Evolutionary conservation across 164 flowering plant species (phyloP).

Genomic region (Paratinospora sagittata): DNA sequence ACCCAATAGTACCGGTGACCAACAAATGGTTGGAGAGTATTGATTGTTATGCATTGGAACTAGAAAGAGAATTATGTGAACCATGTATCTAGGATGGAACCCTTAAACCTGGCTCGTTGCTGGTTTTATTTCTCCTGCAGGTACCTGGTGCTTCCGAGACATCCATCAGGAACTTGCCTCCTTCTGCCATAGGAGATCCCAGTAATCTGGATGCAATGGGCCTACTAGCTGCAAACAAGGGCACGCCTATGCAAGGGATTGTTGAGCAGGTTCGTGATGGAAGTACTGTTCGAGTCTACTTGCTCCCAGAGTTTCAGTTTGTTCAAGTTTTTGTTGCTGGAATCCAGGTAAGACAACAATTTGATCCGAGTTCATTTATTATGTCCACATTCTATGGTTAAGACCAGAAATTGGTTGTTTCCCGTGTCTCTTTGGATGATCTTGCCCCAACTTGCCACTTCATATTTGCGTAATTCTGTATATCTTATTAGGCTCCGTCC

Average conservation of each 20-base stretch:
- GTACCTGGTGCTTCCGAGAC: slow-evolving; percentile 79
- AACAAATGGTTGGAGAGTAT: too few relatives aligned
- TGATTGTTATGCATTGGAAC: too few relatives aligned
- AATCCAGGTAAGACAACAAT: slow-evolving; percentile 46
- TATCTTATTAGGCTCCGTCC: slow-evolving; percentile 49
- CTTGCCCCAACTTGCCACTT: background rate
- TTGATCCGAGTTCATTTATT: background rate
- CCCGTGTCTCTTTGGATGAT: too few relatives aligned
- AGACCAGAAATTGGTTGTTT: too few relatives aligned
- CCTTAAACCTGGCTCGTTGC: background rate
- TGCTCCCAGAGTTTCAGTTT: slow-evolving; percentile 87
- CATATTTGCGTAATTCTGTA: background rate
- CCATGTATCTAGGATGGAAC: background rate
- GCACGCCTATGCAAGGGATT: slow-evolving; percentile 68
- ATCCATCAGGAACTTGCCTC: slow-evolving; percentile 72
- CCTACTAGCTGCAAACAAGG: slow-evolving; percentile 62
- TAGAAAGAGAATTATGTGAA: background rate
- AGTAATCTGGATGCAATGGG: slow-evolving; percentile 83
- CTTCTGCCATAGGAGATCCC: slow-evolving; percentile 87
- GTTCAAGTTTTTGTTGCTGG: slow-evolving; percentile 90
- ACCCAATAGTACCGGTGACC: too few relatives aligned
- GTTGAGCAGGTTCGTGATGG: slow-evolving; percentile 97
- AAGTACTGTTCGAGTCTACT: slow-evolving; percentile 68
- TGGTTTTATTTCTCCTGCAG: slow-evolving; percentile 27
- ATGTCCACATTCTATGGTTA: too few relatives aligned